These are phyloP conservation scores for Aspergillus tanneri DNA, from an alignment of 2,329 filamentous ascomycete species.

Conservation along the genomic window DNA sequence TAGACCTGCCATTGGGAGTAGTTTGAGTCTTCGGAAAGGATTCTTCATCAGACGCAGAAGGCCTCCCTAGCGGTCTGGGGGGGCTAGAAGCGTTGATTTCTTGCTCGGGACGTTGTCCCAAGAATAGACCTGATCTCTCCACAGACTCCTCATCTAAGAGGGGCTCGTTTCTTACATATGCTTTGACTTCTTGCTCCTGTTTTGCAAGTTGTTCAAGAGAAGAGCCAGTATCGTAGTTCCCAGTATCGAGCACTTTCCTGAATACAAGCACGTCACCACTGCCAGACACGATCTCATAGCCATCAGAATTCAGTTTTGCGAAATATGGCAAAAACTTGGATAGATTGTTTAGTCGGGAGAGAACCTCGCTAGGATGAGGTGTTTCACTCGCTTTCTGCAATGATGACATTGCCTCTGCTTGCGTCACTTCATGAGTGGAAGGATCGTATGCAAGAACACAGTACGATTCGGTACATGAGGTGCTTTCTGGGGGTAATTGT, in stretches of 20 bases:
- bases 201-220: neutral
- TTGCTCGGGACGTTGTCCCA: neutral
- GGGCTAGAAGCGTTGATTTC: slow-evolving; percentile 12
- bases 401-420: slow-evolving; percentile 36
- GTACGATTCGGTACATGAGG: slow-evolving; percentile 23
- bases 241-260: slow-evolving; percentile 20
- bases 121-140: neutral
- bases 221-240: neutral
- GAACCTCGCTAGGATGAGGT: slow-evolving; percentile 33
- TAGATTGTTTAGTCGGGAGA: slow-evolving; percentile 40
- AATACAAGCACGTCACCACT: slow-evolving; percentile 45
- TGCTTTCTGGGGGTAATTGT: neutral
- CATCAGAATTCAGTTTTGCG: slow-evolving; percentile 37
- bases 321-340: slow-evolving; percentile 45
- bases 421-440: slow-evolving; percentile 28
- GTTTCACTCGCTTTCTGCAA: slow-evolving; percentile 24
- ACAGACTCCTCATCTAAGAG: neutral
- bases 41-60: neutral
- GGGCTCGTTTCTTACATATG: slow-evolving; percentile 5
- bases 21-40: neutral
- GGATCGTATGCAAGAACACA: slow-evolving; percentile 42
- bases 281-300: slow-evolving; percentile 45
- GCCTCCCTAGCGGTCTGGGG: neutral
- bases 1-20: slow-evolving; percentile 13
- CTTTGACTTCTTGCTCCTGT: neutral